Conservation (phyloP, 495 filamentous ascomycete genomes). For the Hypoxylon lenormandii region DNA sequence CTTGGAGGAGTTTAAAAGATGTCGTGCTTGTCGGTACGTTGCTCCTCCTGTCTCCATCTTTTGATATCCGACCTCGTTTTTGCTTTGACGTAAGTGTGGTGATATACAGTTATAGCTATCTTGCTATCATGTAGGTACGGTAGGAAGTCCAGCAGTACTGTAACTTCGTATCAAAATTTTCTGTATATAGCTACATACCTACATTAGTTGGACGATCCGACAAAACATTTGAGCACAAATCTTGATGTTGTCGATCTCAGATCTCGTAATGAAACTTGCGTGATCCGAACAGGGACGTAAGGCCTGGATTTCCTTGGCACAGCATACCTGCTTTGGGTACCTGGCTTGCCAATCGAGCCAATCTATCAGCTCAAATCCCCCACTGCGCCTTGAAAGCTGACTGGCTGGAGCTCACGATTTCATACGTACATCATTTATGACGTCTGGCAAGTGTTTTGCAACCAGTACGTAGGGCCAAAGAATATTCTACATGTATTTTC, state of each 20-base stretch:
- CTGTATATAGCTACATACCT: not conserved
- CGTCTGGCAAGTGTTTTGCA: conserved; percentile 13
- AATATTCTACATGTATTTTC: conserved; percentile 1
- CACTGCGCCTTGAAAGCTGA: conserved; percentile 8
- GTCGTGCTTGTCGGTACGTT: conserved; percentile 8
- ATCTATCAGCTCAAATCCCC: conserved; percentile 29
- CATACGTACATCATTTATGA: conserved; percentile 42
- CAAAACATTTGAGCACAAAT: not conserved
- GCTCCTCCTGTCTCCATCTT: not conserved
- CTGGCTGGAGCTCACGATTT: conserved; percentile 11
- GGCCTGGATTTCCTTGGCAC: conserved; percentile 38
- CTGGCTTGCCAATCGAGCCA: conserved; percentile 24
- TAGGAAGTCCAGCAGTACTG: too few species aligned
- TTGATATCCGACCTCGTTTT: conserved; percentile 4
- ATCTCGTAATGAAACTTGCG: conserved; percentile 28
- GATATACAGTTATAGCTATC: not conserved
- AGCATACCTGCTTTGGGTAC: conserved; percentile 2
- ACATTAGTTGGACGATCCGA: not conserved
- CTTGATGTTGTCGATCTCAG: conserved; percentile 11
- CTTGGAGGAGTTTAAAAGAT: not conserved
- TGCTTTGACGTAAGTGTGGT: conserved; percentile 30
- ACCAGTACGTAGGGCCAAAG: conserved; percentile 1
- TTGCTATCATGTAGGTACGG: too few species aligned
- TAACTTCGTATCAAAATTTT: too few species aligned
- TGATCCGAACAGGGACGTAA: conserved; percentile 18